Evolutionary conservation across 169 alveolate species (phyloP), one percentile per base, ranked within the genome.

Genomic region (Eimeria praecox): DNA sequence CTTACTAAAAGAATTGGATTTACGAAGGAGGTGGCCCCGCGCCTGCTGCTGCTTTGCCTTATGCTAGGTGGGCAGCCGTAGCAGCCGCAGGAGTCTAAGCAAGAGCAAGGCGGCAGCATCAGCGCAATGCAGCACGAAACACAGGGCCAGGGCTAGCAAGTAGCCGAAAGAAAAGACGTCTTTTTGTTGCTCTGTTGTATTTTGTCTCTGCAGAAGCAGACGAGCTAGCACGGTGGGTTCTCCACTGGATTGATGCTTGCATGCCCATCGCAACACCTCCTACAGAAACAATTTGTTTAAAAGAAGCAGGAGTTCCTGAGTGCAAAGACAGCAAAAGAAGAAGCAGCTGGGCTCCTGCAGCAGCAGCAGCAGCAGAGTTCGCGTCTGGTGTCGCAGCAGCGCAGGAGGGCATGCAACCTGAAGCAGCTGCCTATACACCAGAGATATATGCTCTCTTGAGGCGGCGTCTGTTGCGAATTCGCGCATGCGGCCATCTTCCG

Each of bases 11-110:
- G 59, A n/a, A 56, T 85, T 33, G 92, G 92, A 16, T 59, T 85
- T 8, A 85, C 92, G 12, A 38, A 56, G 24, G 80, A 85, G 59
- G 30, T 38, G 42, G 92, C 92, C 27, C 92, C 92, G 14, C 52
- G 92, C 42, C 92, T 85, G 73, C 40, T 85, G 35, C 59, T 85
- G 92, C 92, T 85, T 27, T 85, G 92, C 78, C 78, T 85, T 33
- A 85, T 85, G 92, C 80, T 85, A 52, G 92, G 92, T 85, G 27
- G 10, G 92, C 90, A 77, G 87, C 62, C 20, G 62, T 62, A 77
- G 87, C 35, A 59, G 92, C 22, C 3, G 80, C 62, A 56, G 75
- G 20, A 54, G 46, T 27, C 46, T 40, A 46, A 12, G 44, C 78
- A 30, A 30, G n/a, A 22, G 92, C 92, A 35, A 69, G 87, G 27